Evolutionary conservation across 225 moss, liverwort and hornwort genomes (phyloP).

Genomic region (Marchantia paleacea): DNA sequence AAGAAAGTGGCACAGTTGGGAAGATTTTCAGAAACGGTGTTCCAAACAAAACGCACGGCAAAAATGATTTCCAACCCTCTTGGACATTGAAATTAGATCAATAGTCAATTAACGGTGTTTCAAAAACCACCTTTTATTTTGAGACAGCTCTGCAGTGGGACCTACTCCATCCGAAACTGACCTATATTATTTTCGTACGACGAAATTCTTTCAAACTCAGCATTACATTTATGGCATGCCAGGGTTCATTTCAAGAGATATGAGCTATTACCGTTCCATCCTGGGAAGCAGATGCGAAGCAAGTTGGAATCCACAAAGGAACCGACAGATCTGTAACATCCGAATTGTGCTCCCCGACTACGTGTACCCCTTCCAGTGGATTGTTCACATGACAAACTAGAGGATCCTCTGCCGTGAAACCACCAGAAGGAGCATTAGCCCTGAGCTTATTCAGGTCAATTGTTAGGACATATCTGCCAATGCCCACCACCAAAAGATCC

Average conservation of each 20-base stretch:
- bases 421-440: constrained; percentile 59
- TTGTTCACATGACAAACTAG: constrained; percentile 60
- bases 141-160: too few species aligned
- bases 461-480: constrained; percentile 81
- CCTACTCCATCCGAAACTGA: too few species aligned
- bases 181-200: too few species aligned
- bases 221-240: too few species aligned
- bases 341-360: constrained; percentile 77
- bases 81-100: too few species aligned
- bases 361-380: constrained; percentile 68
- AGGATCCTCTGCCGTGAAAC: constrained; percentile 64
- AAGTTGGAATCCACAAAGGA: constrained; percentile 60
- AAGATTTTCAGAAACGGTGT: too few species aligned
- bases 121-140: too few species aligned
- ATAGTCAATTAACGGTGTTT: too few species aligned
- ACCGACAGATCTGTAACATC: constrained; percentile 89
- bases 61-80: too few species aligned
- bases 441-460: constrained; percentile 73
- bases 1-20: too few species aligned
- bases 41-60: too few species aligned
- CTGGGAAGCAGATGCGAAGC: constrained; percentile 80
- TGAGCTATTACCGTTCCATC: constrained; percentile 73
- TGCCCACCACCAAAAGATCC: constrained; percentile 81
- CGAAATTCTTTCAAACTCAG: too few species aligned
- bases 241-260: not conserved